These are phyloP conservation scores for Malassezia furfur DNA, from an alignment of 1,284 basidiomycete genomes.

Conservation along the genomic window DNA sequence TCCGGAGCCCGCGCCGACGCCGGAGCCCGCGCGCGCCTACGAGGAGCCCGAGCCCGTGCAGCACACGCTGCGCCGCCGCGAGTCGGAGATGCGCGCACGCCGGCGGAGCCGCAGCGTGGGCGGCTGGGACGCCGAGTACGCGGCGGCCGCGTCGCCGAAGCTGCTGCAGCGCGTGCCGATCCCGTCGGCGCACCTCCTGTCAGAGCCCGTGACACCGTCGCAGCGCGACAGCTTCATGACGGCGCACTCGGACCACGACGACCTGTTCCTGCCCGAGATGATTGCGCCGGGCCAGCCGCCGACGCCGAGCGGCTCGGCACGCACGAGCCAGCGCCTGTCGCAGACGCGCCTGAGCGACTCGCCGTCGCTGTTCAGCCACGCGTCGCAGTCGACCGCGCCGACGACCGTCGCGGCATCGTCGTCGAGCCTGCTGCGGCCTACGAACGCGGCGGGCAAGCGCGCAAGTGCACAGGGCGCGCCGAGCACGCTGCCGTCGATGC, in stretches of 20 bases:
- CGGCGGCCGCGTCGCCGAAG: too few relatives aligned
- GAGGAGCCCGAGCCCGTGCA: slow-evolving; percentile 13
- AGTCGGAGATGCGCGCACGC: slow-evolving; percentile 3
- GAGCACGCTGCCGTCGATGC: not conserved
- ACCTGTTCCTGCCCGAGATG: not conserved
- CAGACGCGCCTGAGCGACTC: slow-evolving; percentile 4
- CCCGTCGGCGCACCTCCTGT: not conserved
- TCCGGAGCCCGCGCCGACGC: not conserved
- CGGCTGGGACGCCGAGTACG: not conserved
- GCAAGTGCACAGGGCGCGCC: too few relatives aligned
- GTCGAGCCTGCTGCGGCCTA: not conserved
- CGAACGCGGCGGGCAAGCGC: not conserved
- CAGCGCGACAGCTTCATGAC: not conserved
- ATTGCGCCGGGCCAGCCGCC: not conserved
- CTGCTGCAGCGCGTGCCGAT: not conserved
- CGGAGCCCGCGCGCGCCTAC: not conserved
- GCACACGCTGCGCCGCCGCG: slow-evolving; percentile 1
- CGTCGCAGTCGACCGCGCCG: not conserved
- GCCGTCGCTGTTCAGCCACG: slow-evolving; percentile 1
- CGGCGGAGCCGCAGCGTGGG: slow-evolving; percentile 12
- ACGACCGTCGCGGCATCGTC: not conserved
- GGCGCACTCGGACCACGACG: not conserved
- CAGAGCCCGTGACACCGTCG: not conserved
- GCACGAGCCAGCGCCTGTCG: not conserved
- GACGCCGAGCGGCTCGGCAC: not conserved